phyloP scores from a whole-genome alignment of 805 yeast species.

The Lipomyces sp. region DNA sequence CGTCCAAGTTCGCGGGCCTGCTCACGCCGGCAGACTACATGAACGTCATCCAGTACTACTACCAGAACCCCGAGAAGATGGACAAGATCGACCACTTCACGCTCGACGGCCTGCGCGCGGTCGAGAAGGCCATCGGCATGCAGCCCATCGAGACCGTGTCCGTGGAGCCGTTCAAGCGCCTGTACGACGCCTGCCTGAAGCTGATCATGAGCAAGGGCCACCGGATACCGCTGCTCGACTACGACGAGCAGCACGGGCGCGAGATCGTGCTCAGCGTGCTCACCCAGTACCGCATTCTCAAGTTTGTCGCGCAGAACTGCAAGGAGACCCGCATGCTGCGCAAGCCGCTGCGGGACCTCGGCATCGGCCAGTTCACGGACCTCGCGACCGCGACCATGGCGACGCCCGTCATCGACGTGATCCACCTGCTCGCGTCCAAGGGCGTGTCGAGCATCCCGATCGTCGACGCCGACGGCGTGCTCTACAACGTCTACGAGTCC shows the following conservation, averaged over 20 bases:
- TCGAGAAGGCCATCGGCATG: constrained; percentile 83
- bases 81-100: constrained; percentile 84
- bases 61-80: constrained; percentile 78
- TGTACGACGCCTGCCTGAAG: constrained; percentile 88
- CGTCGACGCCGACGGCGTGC: constrained; percentile 64
- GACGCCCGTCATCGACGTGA: constrained; percentile 92
- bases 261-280: constrained; percentile 93
- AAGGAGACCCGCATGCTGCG: constrained; percentile 83
- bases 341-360: constrained; percentile 68
- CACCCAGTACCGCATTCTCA: constrained; percentile 92
- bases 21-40: constrained; percentile 89
- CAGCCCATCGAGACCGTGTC: constrained; percentile 80
- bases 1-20: constrained; percentile 89
- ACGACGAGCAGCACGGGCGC: constrained; percentile 85
- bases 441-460: constrained; percentile 94
- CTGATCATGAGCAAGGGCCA: constrained; percentile 87
- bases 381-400: constrained; percentile 81
- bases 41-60: constrained; percentile 90
- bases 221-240: constrained; percentile 90
- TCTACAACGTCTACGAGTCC: constrained; percentile 91
- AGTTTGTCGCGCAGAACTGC: constrained; percentile 93
- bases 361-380: constrained; percentile 54
- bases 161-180: constrained; percentile 83
- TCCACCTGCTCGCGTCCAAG: constrained; percentile 69
- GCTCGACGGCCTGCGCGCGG: constrained; percentile 71